Conservation (phyloP, 352 stramenopile genomes). For the Halophytophthora batemanensis region DNA sequence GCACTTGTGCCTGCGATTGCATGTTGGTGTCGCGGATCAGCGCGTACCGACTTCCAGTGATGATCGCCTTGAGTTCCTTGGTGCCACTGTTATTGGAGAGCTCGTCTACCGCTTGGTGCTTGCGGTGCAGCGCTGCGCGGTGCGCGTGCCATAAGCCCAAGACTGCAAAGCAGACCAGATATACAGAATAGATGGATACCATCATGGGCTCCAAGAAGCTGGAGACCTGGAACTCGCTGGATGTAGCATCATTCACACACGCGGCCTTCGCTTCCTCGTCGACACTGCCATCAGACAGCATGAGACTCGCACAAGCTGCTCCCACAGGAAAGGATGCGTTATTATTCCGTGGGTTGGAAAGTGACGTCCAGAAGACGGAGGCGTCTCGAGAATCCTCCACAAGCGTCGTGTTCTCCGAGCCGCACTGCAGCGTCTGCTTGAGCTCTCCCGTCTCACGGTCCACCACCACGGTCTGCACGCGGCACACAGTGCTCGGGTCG, state of each 20-base stretch:
- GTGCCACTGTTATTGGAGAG: too few species aligned
- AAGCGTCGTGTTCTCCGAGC: slow-evolving; percentile 24
- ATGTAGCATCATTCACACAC: slow-evolving; percentile 8
- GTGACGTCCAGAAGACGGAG: slow-evolving; percentile 42
- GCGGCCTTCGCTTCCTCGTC: slow-evolving; percentile 11
- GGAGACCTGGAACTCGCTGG: slow-evolving; percentile 20
- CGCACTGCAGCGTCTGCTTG: slow-evolving; percentile 29
- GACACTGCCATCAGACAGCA: slow-evolving; percentile 16
- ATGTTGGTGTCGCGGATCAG: slow-evolving; percentile 9
- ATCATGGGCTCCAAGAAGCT: slow-evolving; percentile 18
- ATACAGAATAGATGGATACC: slow-evolving; percentile 20
- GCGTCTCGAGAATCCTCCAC: slow-evolving; percentile 23
- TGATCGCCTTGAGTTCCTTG: slow-evolving; percentile 14
- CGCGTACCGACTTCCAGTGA: slow-evolving; percentile 9
- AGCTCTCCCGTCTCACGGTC: slow-evolving; percentile 16
- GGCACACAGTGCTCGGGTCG: slow-evolving; percentile 21
- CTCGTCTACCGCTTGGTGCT: slow-evolving; percentile 20
- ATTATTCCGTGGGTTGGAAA: slow-evolving; percentile 40
- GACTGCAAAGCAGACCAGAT: slow-evolving; percentile 19
- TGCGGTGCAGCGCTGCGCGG: slow-evolving; percentile 6
- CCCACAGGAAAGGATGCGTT: slow-evolving; percentile 48
- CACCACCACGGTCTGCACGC: slow-evolving; percentile 17
- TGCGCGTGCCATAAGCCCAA: slow-evolving; percentile 15
- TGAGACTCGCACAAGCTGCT: slow-evolving; percentile 29
- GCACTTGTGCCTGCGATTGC: neutral